Conservation (phyloP, 306 rosid genomes). For the Herpetospermum pedunculosum region DNA sequence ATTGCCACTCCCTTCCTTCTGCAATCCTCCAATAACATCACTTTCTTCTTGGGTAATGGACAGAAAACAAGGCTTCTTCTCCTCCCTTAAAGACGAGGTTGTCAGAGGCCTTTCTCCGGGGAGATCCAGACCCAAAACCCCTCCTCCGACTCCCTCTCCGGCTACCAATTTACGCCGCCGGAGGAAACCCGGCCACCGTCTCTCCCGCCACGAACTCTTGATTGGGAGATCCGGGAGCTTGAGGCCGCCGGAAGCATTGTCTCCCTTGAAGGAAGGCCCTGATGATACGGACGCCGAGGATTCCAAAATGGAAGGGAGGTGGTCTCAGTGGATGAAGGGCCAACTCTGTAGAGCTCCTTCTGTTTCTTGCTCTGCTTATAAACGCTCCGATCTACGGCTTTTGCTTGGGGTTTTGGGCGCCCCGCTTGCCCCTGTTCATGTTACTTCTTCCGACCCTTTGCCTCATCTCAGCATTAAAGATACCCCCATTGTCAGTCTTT, state of each 20-base stretch:
- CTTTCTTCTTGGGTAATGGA: constrained; percentile 35
- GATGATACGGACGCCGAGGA: constrained; percentile 62
- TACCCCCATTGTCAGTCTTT: constrained; percentile 79
- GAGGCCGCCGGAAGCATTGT: constrained; percentile 70
- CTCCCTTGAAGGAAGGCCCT: constrained; percentile 92
- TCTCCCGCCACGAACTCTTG: constrained; percentile 41
- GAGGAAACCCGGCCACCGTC: constrained; percentile 47
- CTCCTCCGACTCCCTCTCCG: constrained; percentile 55
- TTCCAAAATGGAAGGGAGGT: constrained; percentile 58
- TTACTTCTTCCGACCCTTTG: constrained; percentile 62
- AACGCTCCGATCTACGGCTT: constrained; percentile 87
- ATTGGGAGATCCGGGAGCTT: constrained; percentile 84
- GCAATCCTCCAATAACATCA: background rate
- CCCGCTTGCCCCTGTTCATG: constrained; percentile 89
- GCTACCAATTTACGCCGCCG: constrained; percentile 57
- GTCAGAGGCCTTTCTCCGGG: constrained; percentile 81
- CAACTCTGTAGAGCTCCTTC: constrained; percentile 68
- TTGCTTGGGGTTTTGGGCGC: constrained; percentile 93
- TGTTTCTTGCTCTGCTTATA: constrained; percentile 48
- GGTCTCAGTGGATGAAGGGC: constrained; percentile 91
- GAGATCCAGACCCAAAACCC: constrained; percentile 64
- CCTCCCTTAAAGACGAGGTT: constrained; percentile 70
- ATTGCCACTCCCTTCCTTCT: background rate
- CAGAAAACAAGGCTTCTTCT: constrained; percentile 79
- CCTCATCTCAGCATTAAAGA: constrained; percentile 97